Evolutionary conservation across 345 rosid species (phyloP), one percentile per base, ranked within the genome.

Genomic region (Microthlaspi erraticum): DNA sequence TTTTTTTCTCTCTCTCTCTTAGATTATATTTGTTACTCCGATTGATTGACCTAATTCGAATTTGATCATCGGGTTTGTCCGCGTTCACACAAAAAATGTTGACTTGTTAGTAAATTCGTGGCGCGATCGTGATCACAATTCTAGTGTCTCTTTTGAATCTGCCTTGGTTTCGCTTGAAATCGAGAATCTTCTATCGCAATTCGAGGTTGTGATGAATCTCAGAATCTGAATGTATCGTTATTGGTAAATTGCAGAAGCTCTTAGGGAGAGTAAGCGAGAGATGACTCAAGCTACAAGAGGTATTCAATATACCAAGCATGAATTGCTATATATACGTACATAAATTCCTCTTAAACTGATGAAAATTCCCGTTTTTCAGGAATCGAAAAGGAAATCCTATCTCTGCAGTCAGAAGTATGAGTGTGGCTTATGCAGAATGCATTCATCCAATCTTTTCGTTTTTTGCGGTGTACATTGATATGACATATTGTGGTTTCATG

Each of bases 211-310:
- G 41, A 10, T 55, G 60, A 31, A 14, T 54, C 31, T 31, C 6
- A 42, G 44, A 53, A 61, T 61, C 43, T 73, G 59, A 56, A 34
- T 12, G 34, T 60, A 5, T 9, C 5, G 14, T 36, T 44, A 43
- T 38, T 42, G 63, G 49, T 17, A 23, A 50, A 69, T 68, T 74
- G 81, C 88, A 93, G 98, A 90, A 85, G 93, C 79, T 42, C 91
- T 93, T 74, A 81, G 97, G 16, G 90, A 87, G 86, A 93, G 97
- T 70, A 93, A 88, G 72, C 81, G 92, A 70, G 96, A 91, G 79
- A 86, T 93, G 97, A 79, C 84, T 65, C 82, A 87, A 62, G 97
- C 98, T 68, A 87, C 92, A 10, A 85, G 98, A 87, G 98, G 98
- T 93, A 81, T 26, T 23, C 1, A 2, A 23, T 23, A 23, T 23